Percentiles rank a stretch among this genome's conserved stretches.
Evolutionary conservation across 345 rosid species (phyloP).

Genomic region (Camelina neglecta): DNA sequence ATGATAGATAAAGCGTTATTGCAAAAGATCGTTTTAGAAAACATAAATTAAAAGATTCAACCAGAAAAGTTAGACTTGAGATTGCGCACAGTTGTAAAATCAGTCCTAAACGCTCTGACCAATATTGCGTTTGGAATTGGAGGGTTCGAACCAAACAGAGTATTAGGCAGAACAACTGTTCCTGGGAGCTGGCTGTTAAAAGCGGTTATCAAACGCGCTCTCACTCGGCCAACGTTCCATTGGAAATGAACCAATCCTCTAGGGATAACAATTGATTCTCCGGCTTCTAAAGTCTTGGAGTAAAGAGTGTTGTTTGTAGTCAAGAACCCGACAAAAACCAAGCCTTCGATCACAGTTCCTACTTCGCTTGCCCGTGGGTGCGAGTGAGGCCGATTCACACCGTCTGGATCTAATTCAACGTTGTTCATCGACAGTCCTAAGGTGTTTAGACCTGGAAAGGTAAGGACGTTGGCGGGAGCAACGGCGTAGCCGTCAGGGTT

Average conservation of each 20-base stretch:
- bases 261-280: slow-evolving; percentile 71
- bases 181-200: slow-evolving; percentile 85
- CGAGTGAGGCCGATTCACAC: slow-evolving; percentile 72
- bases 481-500: slow-evolving; percentile 45
- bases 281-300: slow-evolving; percentile 55
- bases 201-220: slow-evolving; percentile 62
- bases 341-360: slow-evolving; percentile 61
- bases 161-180: slow-evolving; percentile 40
- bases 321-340: slow-evolving; percentile 68
- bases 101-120: slow-evolving; percentile 60
- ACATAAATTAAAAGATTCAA: background rate
- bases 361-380: slow-evolving; percentile 71
- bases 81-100: slow-evolving; percentile 45
- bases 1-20: background rate
- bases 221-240: slow-evolving; percentile 63
- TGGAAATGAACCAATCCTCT: slow-evolving; percentile 77
- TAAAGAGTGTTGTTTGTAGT: slow-evolving; percentile 51
- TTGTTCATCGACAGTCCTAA: slow-evolving; percentile 75
- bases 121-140: slow-evolving; percentile 63
- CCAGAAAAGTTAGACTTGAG: slow-evolving; percentile 58
- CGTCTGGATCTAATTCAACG: slow-evolving; percentile 62
- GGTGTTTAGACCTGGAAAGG: slow-evolving; percentile 68
- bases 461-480: slow-evolving; percentile 52
- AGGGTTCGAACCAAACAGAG: slow-evolving; percentile 60
- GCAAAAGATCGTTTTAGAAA: slow-evolving; percentile 10